Base-by-base conservation (phyloP, 176 grass and related monocot species). In the Canna indica region DNA sequence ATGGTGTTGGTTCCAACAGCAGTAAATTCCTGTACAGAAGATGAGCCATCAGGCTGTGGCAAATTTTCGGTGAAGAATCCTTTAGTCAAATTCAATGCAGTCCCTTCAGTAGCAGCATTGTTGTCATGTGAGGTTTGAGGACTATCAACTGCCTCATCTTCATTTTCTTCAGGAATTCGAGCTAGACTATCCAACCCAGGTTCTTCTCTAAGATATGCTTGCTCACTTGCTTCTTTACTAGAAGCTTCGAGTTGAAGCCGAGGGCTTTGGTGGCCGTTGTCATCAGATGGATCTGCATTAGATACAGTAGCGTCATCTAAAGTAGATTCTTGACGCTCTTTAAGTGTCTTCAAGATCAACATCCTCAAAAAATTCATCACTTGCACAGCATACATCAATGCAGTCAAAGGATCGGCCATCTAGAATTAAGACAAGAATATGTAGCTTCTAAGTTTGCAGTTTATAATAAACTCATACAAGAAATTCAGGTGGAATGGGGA, bases 311-410 rank as follows among this genome's bases (percentile, higher is more conserved):
- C 26, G 59, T 57, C 64, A 27, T 59, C 65, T 44, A 69, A 69
- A 59, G 47, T 42, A 20, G 73, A 74, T 22, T 91, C 81, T 52
- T 80, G 72, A 82, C 88, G 84, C 44, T 67, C 70, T 32, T 87
- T 81, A 39, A 96, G 81, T 17, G 67, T 76, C 52, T 77, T 79
- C 67, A 85, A 68, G 61, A 97, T 91, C 78, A 97, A 79, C 79
- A 83, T 89, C 83, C 84, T 91, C 36, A 96, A 85, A 20, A 96
- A 76, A 81, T 96, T 96, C 93, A 97, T 97, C 32, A 92, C 71
- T 22, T 91, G 88, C 53, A 97, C 93, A 0, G 88, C 84, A 83
- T 91, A 62, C 68, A 80, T 91, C 79, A 96, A 76, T 27, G 93
- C 93, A 3, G 88, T 96, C 38, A 96, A 59, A 15, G 88, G 88